phyloP scores from a whole-genome alignment of 164 flowering plant genomes.

The Dillenia suffruticosa region DNA sequence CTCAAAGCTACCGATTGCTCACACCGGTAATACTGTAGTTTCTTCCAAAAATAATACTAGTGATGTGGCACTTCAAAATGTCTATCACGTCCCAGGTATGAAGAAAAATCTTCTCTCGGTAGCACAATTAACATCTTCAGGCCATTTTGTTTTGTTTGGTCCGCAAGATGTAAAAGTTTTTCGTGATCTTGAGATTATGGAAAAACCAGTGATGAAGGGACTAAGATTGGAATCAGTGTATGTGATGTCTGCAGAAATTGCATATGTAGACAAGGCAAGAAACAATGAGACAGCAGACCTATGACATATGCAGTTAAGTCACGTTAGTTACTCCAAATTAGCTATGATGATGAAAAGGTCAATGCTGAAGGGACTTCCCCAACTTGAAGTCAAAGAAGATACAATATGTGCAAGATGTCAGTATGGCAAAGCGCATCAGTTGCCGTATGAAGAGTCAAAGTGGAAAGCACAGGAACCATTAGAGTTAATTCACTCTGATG shows the following conservation, averaged over 20 bases:
- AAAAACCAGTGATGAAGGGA: not conserved
- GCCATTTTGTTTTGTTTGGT: constrained; percentile 14
- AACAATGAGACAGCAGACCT: not conserved
- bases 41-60: not conserved
- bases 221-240: constrained; percentile 6
- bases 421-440: constrained; percentile 1
- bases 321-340: not conserved
- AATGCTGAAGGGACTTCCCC: not conserved
- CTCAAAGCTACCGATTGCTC: constrained; percentile 10
- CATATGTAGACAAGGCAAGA: constrained; percentile 1
- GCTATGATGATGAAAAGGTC: not conserved
- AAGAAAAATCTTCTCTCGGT: constrained; percentile 17
- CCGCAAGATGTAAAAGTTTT: constrained; percentile 17
- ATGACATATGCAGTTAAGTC: not conserved
- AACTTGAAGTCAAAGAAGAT: not conserved
- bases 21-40: not conserved
- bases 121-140: constrained; percentile 9
- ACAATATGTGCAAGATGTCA: not conserved
- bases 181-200: not conserved
- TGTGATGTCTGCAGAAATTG: constrained; percentile 2
- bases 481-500: constrained; percentile 7
- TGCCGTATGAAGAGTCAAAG: not conserved
- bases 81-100: constrained; percentile 17
- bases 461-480: constrained; percentile 6
- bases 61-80: constrained; percentile 6